Evolutionary conservation across 2,329 filamentous ascomycete genomes (phyloP).

Genomic region (Colletotrichum lupini): DNA sequence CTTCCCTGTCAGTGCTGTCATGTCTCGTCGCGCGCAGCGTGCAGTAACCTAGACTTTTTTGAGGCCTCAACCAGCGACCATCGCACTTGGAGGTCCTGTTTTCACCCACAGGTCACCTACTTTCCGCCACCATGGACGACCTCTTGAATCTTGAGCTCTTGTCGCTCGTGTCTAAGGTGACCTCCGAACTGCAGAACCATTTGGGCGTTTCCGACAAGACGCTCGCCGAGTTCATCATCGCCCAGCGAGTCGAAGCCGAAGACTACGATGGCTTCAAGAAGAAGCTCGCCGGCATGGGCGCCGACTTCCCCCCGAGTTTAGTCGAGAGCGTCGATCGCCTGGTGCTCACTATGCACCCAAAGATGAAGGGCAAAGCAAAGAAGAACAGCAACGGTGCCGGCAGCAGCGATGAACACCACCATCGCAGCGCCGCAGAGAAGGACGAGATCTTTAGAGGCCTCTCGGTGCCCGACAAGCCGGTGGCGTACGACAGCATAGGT

Average conservation of each 20-base stretch:
- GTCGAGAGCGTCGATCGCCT: constrained; percentile 92
- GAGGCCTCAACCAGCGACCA: constrained; percentile 21
- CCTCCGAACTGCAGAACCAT: constrained; percentile 94
- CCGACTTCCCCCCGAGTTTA: constrained; percentile 85
- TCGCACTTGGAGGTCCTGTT: constrained; percentile 2
- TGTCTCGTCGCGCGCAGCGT: constrained; percentile 11
- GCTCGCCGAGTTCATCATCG: constrained; percentile 95
- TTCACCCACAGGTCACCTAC: neutral
- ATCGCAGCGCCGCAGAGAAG: constrained; percentile 70
- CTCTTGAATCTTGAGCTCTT: constrained; percentile 91
- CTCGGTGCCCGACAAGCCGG: constrained; percentile 82
- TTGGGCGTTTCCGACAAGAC: constrained; percentile 93
- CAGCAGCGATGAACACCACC: constrained; percentile 53
- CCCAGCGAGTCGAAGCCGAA: constrained; percentile 82
- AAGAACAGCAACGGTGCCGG: constrained; percentile 44
- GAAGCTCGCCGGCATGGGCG: constrained; percentile 79
- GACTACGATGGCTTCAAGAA: constrained; percentile 79
- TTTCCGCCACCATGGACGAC: constrained; percentile 75
- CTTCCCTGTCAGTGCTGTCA: constrained; percentile 3
- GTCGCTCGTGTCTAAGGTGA: constrained; percentile 94
- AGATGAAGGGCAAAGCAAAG: constrained; percentile 73
- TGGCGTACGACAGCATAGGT: constrained; percentile 44
- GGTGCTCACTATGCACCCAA: constrained; percentile 90
- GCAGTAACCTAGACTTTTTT: constrained; percentile 11
- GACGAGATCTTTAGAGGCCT: constrained; percentile 91